phyloP scores from a whole-genome alignment of 495 filamentous ascomycete species.

The Aspergillus nanangensis region DNA sequence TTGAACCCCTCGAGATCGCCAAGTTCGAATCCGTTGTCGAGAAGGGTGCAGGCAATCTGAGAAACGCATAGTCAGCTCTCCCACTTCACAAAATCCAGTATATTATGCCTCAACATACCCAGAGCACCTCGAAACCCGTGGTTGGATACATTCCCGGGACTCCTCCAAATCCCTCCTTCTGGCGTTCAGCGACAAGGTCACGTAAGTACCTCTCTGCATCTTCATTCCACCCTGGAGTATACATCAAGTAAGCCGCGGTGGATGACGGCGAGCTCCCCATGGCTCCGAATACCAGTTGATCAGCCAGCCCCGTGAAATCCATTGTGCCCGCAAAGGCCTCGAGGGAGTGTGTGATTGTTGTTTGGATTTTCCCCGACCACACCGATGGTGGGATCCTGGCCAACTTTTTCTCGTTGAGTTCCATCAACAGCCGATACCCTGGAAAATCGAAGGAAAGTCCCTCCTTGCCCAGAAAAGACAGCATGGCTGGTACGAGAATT shows the following conservation, averaged over 20 bases:
- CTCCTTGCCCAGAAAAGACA: constrained; percentile 3
- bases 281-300: constrained; percentile 39
- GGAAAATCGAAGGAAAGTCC: not conserved
- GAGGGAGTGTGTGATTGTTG: constrained; percentile 39
- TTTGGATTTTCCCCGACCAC: constrained; percentile 25
- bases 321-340: constrained; percentile 43
- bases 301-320: constrained; percentile 37
- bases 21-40: not conserved
- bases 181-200: not conserved
- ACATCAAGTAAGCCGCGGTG: constrained; percentile 43
- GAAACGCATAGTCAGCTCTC: not conserved
- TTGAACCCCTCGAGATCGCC: not conserved
- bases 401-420: constrained; percentile 15
- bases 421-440: not conserved
- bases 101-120: too few species aligned
- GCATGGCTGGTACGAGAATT: constrained; percentile 27
- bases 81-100: not conserved
- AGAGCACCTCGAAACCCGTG: not conserved
- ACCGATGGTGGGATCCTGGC: constrained; percentile 16
- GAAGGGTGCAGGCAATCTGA: not conserved
- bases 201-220: constrained; percentile 31
- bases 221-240: constrained; percentile 34
- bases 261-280: constrained; percentile 47
- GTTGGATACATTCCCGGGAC: not conserved
- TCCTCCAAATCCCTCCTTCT: not conserved